phyloP scores from a whole-genome alignment of 257 asterid genomes.

The Plantago ovata region DNA sequence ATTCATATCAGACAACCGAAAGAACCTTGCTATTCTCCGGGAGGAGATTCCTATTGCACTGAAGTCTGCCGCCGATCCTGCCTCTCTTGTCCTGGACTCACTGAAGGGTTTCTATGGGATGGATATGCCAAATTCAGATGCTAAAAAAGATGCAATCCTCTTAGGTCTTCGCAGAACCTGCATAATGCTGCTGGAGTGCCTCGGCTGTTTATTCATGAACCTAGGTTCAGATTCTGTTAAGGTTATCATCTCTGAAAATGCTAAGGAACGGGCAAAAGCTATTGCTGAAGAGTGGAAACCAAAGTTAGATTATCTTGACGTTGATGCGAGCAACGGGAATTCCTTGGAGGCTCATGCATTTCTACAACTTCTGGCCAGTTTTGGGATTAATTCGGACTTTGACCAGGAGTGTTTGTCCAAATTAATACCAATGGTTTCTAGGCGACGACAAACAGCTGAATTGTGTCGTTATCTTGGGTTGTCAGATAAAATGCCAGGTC shows the following conservation, averaged over 20 bases:
- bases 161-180: constrained; percentile 91
- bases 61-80: constrained; percentile 72
- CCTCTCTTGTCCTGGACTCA: constrained; percentile 76
- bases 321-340: constrained; percentile 94
- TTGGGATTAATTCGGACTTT: constrained; percentile 77
- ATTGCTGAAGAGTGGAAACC: constrained; percentile 97
- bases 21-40: constrained; percentile 71
- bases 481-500: constrained; percentile 96
- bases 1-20: constrained; percentile 93
- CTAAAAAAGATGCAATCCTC: constrained; percentile 75
- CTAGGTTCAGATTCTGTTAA: constrained; percentile 39
- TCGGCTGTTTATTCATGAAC: constrained; percentile 47
- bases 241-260: constrained; percentile 45
- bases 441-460: constrained; percentile 97
- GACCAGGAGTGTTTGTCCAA: constrained; percentile 72
- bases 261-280: constrained; percentile 71
- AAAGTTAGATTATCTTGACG: constrained; percentile 78
- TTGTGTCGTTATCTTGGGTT: constrained; percentile 91
- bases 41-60: constrained; percentile 91
- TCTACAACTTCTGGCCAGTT: constrained; percentile 88
- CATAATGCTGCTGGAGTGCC: constrained; percentile 97
- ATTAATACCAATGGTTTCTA: constrained; percentile 96
- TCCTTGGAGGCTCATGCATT: constrained; percentile 98
- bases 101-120: constrained; percentile 78
- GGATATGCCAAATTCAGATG: constrained; percentile 51